Evolutionary conservation across 768 basidiomycete species (phyloP).

Genomic region (Tremella fuciformis): DNA sequence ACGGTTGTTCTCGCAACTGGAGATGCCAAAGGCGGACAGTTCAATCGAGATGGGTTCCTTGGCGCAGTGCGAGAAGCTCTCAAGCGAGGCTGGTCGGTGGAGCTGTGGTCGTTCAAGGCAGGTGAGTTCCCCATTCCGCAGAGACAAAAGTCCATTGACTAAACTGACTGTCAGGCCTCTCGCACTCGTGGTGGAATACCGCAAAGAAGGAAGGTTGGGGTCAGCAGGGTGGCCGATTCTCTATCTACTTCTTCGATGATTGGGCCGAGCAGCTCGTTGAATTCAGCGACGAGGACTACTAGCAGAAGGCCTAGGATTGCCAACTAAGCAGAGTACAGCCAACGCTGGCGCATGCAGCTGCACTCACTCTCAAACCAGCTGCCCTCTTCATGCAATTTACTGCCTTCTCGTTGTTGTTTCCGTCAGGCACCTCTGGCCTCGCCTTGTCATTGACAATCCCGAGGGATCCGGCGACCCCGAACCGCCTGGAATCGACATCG

Average conservation of each 20-base stretch:
- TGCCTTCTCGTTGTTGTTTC: too few relatives aligned
- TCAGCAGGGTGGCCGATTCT: constrained; percentile 30
- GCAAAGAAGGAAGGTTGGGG: constrained; percentile 40
- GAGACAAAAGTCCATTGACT: neutral
- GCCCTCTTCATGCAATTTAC: too few relatives aligned
- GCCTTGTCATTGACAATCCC: too few relatives aligned
- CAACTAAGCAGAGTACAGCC: neutral
- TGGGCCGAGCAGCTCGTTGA: constrained; percentile 47
- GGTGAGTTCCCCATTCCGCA: constrained; percentile 44
- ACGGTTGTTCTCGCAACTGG: constrained; percentile 85
- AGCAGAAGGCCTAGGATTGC: neutral
- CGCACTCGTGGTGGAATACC: constrained; percentile 40
- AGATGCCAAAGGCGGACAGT: constrained; percentile 87
- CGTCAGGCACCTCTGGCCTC: too few relatives aligned
- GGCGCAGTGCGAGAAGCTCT: constrained; percentile 82
- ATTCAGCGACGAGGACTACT: constrained; percentile 18
- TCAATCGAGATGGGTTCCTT: constrained; percentile 87
- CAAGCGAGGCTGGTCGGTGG: constrained; percentile 89
- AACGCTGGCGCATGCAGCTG: too few relatives aligned
- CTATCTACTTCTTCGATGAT: constrained; percentile 39
- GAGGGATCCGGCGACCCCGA: too few relatives aligned
- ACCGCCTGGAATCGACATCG: too few relatives aligned
- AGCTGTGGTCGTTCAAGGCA: constrained; percentile 87
- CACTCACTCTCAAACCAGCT: too few relatives aligned
- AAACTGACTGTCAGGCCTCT: constrained; percentile 24